Percentiles rank a stretch among this genome's conserved stretches.
Conservation (phyloP, 805 yeast genomes). For the Ogataea siamensis region DNA sequence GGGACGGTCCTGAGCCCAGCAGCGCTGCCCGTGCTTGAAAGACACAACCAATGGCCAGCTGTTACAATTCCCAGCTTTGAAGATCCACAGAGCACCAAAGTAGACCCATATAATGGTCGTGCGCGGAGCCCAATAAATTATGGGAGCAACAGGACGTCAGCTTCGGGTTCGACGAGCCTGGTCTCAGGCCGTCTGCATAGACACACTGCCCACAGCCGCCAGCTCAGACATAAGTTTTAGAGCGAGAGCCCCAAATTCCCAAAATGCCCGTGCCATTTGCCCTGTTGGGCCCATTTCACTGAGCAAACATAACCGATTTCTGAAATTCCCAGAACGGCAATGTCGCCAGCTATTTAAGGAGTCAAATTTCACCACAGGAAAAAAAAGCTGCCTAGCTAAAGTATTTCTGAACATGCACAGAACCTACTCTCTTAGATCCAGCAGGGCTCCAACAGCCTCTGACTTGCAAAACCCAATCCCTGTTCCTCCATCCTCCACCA, state of each 20-base stretch:
- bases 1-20: too few species aligned
- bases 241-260: neutral
- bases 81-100: neutral
- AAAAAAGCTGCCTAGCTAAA: conserved; percentile 11
- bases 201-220: too few species aligned
- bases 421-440: conserved; percentile 93
- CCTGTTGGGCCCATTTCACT: conserved; percentile 2
- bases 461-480: conserved; percentile 94
- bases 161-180: too few species aligned
- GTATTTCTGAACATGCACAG: conserved; percentile 70
- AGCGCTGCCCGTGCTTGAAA: too few species aligned
- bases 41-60: too few species aligned
- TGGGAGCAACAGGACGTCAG: conserved; percentile 7
- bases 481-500: conserved; percentile 88
- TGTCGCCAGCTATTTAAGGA: conserved; percentile 15
- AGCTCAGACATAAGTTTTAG: too few species aligned
- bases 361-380: conserved; percentile 12
- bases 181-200: neutral
- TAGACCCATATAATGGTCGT: neutral
- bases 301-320: conserved; percentile 11
- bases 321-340: conserved; percentile 21
- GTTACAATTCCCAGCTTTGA: too few species aligned
- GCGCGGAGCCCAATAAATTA: conserved; percentile 1
- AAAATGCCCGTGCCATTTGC: conserved; percentile 4
- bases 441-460: conserved; percentile 96